These are phyloP conservation scores for Zea luxurians DNA, from an alignment of 176 grass and related monocot species.

Conservation along the genomic window DNA sequence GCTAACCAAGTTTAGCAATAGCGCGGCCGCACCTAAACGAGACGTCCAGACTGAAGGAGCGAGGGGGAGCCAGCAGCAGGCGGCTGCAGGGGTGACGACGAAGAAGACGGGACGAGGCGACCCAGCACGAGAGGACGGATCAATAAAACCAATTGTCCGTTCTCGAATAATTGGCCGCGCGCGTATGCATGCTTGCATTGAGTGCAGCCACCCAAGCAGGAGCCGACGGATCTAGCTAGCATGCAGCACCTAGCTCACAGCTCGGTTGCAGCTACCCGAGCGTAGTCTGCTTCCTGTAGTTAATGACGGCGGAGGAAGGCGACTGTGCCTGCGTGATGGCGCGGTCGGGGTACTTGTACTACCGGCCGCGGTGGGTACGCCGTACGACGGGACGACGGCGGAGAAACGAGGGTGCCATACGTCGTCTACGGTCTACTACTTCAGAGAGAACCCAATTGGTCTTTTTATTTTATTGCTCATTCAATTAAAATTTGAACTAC, in stretches of 20 bases:
- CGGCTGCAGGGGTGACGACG: not conserved
- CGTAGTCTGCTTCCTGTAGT: not conserved
- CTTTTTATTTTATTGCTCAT: no score
- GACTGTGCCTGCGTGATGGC: constrained; percentile 48
- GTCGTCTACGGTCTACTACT: not conserved
- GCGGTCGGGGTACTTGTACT: constrained; percentile 34
- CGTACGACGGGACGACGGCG: not conserved
- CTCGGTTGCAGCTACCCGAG: not conserved
- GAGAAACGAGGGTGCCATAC: constrained; percentile 1
- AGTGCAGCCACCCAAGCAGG: constrained; percentile 30
- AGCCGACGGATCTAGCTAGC: constrained; percentile 39
- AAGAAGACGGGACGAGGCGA: not conserved
- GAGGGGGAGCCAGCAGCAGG: not conserved
- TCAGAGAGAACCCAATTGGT: not conserved
- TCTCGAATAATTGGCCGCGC: constrained; percentile 37
- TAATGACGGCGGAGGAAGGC: constrained; percentile 16
- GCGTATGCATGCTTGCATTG: constrained; percentile 14
- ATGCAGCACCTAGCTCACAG: not conserved
- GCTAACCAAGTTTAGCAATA: constrained; percentile 40
- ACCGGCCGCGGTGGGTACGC: not conserved
- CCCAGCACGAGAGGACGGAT: constrained; percentile 12
- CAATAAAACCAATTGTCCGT: constrained; percentile 42
- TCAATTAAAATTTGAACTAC: no score
- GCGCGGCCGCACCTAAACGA: not conserved
- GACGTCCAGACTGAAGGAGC: not conserved